A percentile compares a stretch with the other conserved stretches of the same genome.
These are phyloP conservation scores for Tolypocladium guangdongense DNA, from an alignment of 2,329 filamentous ascomycete species.

Conservation along the genomic window DNA sequence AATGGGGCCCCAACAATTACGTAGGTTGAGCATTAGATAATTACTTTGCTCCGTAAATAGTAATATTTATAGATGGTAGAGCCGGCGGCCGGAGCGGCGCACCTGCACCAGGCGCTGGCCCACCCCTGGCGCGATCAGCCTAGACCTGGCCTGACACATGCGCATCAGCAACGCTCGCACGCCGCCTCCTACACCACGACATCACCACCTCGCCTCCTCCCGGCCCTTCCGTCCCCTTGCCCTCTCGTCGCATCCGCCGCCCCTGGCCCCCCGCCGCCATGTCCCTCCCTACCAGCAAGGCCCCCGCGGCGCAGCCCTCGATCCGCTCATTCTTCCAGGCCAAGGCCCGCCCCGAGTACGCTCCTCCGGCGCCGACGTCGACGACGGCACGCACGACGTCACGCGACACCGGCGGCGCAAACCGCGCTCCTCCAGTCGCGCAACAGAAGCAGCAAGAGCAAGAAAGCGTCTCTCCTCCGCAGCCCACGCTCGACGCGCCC, in stretches of 20 bases:
- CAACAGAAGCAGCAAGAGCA: conserved; percentile 3
- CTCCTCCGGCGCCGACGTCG: conserved; percentile 20
- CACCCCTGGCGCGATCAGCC: not conserved
- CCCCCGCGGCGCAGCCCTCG: conserved; percentile 36
- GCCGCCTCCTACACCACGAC: not conserved
- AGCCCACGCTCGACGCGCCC: conserved; percentile 5
- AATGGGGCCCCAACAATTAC: no score
- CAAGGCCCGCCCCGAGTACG: conserved; percentile 29
- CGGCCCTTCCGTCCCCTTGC: not conserved
- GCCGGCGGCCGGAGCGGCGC: not conserved
- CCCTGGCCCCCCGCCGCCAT: conserved; percentile 13
- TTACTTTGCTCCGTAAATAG: no score
- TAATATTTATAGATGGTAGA: not conserved
- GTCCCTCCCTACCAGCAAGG: conserved; percentile 27
- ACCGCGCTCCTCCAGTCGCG: conserved; percentile 12
- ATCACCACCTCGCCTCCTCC: not conserved
- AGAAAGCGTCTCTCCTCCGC: conserved; percentile 9
- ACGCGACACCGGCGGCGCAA: conserved; percentile 15
- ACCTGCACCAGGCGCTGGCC: not conserved
- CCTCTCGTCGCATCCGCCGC: not conserved
- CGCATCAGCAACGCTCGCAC: not conserved
- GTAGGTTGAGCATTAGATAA: not conserved
- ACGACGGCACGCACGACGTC: conserved; percentile 17
- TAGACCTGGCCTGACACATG: not conserved
- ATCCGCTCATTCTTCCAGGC: conserved; percentile 53